A percentile compares a stretch with the other conserved stretches of the same genome.
Evolutionary conservation across 148 eudicot genomes (phyloP).

Genomic region (Heliosperma pusillum): DNA sequence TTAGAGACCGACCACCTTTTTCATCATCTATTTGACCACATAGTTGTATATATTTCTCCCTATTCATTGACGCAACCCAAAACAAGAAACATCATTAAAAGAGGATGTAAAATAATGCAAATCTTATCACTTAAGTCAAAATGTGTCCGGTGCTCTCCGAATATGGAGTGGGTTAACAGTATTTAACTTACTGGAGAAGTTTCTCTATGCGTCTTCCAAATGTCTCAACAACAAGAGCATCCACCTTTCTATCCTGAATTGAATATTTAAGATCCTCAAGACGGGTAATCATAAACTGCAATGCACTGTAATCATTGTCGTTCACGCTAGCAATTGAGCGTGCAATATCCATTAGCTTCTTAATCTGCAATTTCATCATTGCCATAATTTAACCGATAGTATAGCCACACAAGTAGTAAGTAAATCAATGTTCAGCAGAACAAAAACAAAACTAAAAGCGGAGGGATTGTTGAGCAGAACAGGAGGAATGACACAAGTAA

Average conservation of each 20-base stretch:
- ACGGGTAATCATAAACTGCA: slow-evolving; percentile 75
- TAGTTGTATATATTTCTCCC: slow-evolving; percentile 91
- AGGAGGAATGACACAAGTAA: background rate
- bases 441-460: background rate
- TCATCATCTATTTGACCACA: slow-evolving; percentile 94
- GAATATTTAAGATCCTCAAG: slow-evolving; percentile 92
- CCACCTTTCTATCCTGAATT: slow-evolving; percentile 95
- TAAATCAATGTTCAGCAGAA: background rate
- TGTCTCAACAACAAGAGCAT: slow-evolving; percentile 97
- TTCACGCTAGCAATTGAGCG: slow-evolving; percentile 74
- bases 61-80: slow-evolving; percentile 23
- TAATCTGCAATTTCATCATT: slow-evolving; percentile 52
- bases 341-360: slow-evolving; percentile 80
- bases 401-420: background rate
- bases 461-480: background rate
- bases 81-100: background rate
- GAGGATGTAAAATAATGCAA: slow-evolving; percentile 14
- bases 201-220: slow-evolving; percentile 97
- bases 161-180: slow-evolving; percentile 1
- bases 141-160: background rate
- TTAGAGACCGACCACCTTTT: slow-evolving; percentile 45
- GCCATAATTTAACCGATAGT: slow-evolving; percentile 7
- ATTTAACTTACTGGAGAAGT: slow-evolving; percentile 79
- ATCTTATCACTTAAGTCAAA: background rate
- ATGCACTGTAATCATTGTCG: slow-evolving; percentile 60